phyloP scores from a whole-genome alignment of 805 yeast species.

The Candida palmyrensis region DNA sequence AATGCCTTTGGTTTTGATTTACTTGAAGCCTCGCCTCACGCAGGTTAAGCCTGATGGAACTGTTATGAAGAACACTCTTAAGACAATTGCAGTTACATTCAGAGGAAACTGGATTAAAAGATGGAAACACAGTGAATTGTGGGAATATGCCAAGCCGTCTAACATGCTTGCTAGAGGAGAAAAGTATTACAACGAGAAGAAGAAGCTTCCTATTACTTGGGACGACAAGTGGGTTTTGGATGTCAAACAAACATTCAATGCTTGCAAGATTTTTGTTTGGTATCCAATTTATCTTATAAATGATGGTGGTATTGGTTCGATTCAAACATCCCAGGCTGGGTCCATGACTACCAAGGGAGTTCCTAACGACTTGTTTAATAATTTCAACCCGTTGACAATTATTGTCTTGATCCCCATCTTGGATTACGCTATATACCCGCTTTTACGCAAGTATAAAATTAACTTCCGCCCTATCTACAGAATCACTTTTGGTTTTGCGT shows the following conservation, averaged over 20 bases:
- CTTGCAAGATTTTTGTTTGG: slow-evolving; percentile 43
- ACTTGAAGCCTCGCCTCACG: slow-evolving; percentile 24
- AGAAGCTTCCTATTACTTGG: slow-evolving; percentile 30
- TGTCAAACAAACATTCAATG: slow-evolving; percentile 36
- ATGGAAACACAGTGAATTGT: slow-evolving; percentile 33
- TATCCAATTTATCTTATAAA: slow-evolving; percentile 34
- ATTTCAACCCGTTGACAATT: slow-evolving; percentile 51
- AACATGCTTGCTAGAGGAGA: slow-evolving; percentile 41
- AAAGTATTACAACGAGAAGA: slow-evolving; percentile 21
- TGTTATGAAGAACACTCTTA: slow-evolving; percentile 38
- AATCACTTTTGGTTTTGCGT: slow-evolving; percentile 43
- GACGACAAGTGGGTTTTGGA: slow-evolving; percentile 46
- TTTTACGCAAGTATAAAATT: slow-evolving; percentile 35
- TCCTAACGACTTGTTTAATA: slow-evolving; percentile 52
- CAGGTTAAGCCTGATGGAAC: slow-evolving; percentile 40
- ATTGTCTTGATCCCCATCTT: slow-evolving; percentile 47
- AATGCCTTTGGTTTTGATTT: slow-evolving; percentile 24
- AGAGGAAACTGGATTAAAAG: slow-evolving; percentile 40
- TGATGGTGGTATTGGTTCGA: slow-evolving; percentile 46
- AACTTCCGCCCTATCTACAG: slow-evolving; percentile 40
- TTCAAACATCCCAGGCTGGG: slow-evolving; percentile 50
- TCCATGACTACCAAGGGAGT: slow-evolving; percentile 48
- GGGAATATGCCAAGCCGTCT: slow-evolving; percentile 47
- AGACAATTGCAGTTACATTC: slow-evolving; percentile 37
- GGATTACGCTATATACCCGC: slow-evolving; percentile 45